These are phyloP conservation scores for Penicillium bialowiezense DNA, from an alignment of 495 filamentous ascomycete species.

Conservation along the genomic window DNA sequence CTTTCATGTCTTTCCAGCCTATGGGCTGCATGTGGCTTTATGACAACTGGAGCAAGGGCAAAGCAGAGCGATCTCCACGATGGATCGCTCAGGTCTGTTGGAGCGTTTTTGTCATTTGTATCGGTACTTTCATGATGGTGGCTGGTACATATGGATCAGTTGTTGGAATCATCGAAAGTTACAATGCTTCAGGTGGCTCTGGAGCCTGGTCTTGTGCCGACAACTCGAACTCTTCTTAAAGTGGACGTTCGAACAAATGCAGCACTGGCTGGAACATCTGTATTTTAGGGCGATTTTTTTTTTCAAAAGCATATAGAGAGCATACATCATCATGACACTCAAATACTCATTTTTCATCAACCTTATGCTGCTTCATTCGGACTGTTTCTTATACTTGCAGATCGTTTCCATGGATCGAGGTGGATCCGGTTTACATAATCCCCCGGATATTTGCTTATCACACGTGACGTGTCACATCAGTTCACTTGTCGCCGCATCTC, in stretches of 20 bases:
- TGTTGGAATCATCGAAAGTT: slow-evolving; percentile 51
- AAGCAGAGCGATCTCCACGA: slow-evolving; percentile 14
- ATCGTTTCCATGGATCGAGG: too few relatives aligned
- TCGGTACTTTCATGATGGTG: slow-evolving; percentile 49
- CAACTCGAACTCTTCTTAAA: slow-evolving; percentile 29
- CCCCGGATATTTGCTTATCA: slow-evolving; percentile 9
- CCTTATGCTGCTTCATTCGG: too few relatives aligned
- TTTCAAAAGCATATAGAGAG: background rate
- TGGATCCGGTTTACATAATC: too few relatives aligned
- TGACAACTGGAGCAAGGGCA: slow-evolving; percentile 47
- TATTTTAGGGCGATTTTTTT: too few relatives aligned
- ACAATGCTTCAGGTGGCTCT: slow-evolving; percentile 28
- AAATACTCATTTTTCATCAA: too few relatives aligned
- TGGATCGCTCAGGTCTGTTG: slow-evolving; percentile 32
- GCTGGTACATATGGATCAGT: slow-evolving; percentile 58
- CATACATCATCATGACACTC: background rate
- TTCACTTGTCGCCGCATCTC: background rate
- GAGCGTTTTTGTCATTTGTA: slow-evolving; percentile 25
- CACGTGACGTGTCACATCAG: slow-evolving; percentile 8
- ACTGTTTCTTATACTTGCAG: too few relatives aligned
- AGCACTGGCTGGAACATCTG: background rate
- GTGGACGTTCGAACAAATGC: background rate
- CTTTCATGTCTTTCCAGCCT: slow-evolving; percentile 41
- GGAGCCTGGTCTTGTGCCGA: slow-evolving; percentile 34
- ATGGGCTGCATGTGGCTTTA: slow-evolving; percentile 48